phyloP scores from a whole-genome alignment of 345 rosid genomes.

The Rhodomyrtus tomentosa region DNA sequence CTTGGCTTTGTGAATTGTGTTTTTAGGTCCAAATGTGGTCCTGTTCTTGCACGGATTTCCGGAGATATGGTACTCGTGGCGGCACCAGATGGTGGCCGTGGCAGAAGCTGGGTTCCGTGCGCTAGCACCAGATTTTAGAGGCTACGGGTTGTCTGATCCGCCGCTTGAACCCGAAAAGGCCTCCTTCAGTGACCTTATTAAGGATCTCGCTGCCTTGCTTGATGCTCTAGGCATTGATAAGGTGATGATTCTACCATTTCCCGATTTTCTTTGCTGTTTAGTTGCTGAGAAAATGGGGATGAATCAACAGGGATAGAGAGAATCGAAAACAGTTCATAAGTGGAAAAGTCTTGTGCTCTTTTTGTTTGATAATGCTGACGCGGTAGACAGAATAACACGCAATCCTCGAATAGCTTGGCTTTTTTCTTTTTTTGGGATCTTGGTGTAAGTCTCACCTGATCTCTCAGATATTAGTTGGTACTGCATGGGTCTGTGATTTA shows the following conservation, averaged over 20 bases:
- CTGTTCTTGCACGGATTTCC: constrained; percentile 58
- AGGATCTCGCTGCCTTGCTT: constrained; percentile 26
- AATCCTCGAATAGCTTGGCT: not conserved
- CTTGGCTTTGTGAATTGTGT: not conserved
- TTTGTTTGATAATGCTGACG: not conserved
- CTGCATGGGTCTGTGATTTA: not conserved
- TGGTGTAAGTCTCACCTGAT: not conserved
- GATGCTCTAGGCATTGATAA: constrained; percentile 23
- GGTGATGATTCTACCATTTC: constrained; percentile 8
- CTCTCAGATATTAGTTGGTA: not conserved
- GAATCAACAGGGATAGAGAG: not conserved
- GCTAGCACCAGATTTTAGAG: constrained; percentile 39
- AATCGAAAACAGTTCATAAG: not conserved
- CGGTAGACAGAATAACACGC: not conserved
- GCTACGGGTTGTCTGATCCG: constrained; percentile 40
- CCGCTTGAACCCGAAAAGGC: constrained; percentile 38
- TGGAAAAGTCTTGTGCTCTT: not conserved
- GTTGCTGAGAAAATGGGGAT: not conserved
- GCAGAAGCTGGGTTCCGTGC: constrained; percentile 36
- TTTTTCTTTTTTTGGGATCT: not conserved
- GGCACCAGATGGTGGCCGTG: constrained; percentile 43
- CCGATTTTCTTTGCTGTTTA: not conserved
- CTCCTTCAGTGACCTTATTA: constrained; percentile 11
- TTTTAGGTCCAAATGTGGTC: constrained; percentile 21
- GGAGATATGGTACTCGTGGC: constrained; percentile 58